Evolutionary conservation across 306 rosid genomes (phyloP).

Genomic region (Sphenostylis stenocarpa): DNA sequence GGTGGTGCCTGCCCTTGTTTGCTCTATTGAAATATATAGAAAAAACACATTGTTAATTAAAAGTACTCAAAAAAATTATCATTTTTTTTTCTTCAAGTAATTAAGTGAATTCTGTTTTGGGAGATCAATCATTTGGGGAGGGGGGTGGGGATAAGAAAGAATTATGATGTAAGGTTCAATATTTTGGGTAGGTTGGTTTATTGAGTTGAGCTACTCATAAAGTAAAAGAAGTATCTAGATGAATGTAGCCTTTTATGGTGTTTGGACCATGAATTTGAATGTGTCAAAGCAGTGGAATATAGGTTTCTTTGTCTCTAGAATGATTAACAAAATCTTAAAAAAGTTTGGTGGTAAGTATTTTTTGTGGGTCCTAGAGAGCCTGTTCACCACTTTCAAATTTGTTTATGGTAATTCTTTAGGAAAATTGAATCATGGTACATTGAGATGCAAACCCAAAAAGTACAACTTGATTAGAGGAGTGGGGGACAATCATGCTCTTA

Average conservation of each 20-base stretch:
- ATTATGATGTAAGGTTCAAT: neutral
- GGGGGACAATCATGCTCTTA: conserved; percentile 48
- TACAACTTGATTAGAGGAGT: conserved; percentile 23
- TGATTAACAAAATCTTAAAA: conserved; percentile 18
- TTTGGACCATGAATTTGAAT: conserved; percentile 24
- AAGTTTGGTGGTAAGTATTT: neutral
- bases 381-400: neutral
- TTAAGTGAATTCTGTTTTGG: neutral
- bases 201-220: conserved; percentile 11
- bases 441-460: conserved; percentile 1
- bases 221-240: neutral
- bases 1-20: neutral
- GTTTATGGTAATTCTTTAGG: neutral
- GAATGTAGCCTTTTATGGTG: neutral
- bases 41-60: neutral
- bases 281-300: neutral
- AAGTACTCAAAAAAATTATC: neutral
- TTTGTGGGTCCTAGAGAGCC: conserved; percentile 26
- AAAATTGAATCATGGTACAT: conserved; percentile 10
- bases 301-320: conserved; percentile 5
- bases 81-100: neutral
- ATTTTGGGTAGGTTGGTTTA: neutral
- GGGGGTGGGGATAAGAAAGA: neutral
- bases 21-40: neutral
- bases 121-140: neutral